Base-by-base conservation (phyloP, 345 rosid species). In the Euphorbia tirucalli region DNA sequence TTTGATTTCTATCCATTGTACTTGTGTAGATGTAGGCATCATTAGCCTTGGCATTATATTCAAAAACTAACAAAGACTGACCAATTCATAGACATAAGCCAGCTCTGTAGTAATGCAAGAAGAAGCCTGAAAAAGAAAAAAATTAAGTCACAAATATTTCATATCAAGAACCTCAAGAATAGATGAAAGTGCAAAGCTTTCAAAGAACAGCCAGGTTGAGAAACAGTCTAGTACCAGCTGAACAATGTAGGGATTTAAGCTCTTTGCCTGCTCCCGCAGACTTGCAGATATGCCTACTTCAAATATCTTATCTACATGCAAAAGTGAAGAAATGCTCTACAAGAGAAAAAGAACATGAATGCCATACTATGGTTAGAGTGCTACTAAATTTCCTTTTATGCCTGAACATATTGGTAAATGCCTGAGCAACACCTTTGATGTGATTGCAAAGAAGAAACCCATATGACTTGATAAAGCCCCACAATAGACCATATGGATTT, bases 211-310 rank as follows among this genome's bases (percentile, higher is more conserved):
- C n/a, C 46, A 22, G 2, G 18, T 3, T 11, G 37, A 66, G 15
- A 58, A 66, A 81, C 48, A 25, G 55, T 70, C 21, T 61, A 28
- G 30, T 83, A 94, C 98, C 98, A 87, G 82, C 76, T 86, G 87
- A 70, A 87, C 52, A 67, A 94, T 85, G 81, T 90, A 89, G 69
- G 85, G 78, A 80, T 87, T 88, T 77, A 89, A 83, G 81, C 74
- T 66, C 75, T 79, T 84, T 78, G 83, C 82, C 75, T 88, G 92
- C 85, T 89, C 86, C 54, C 73, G 83, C 74, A 90, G 91, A 78
- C 79, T 84, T 75, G 85, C 91, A 57, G 93, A 86, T 69, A 89
- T 78, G n/a, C n/a, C n/a, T n/a, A n/a, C n/a, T n/a, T n/a, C n/a
- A n/a, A n/a, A n/a, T n/a, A n/a, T n/a, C n/a, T n/a, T n/a, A n/a